phyloP scores from a whole-genome alignment of 1,284 basidiomycete genomes.

The Marasmius sp. region DNA sequence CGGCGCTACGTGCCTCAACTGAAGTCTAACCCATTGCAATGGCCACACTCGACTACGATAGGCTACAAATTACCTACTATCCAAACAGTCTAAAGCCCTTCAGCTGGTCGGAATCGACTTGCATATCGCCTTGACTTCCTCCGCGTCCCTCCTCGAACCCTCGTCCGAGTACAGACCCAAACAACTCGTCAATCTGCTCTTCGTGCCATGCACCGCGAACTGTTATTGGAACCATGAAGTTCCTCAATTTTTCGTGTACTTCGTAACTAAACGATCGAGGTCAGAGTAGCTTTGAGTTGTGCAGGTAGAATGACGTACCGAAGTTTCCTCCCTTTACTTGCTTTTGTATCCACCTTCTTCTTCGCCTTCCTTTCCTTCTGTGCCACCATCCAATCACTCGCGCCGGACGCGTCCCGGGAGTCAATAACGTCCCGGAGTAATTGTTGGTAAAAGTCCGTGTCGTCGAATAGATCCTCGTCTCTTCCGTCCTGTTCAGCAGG shows the following conservation, averaged over 20 bases:
- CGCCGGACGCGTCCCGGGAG: constrained; percentile 43
- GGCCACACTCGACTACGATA: background rate
- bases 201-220: constrained; percentile 78
- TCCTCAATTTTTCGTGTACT: constrained; percentile 90
- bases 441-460: constrained; percentile 90
- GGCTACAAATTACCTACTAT: constrained; percentile 26
- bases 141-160: constrained; percentile 45
- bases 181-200: constrained; percentile 91
- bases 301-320: constrained; percentile 45
- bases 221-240: constrained; percentile 90
- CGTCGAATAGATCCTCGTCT: constrained; percentile 70
- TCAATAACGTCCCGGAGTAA: constrained; percentile 89
- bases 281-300: background rate
- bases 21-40: background rate
- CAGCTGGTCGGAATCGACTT: constrained; percentile 10
- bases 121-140: constrained; percentile 19
- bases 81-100: constrained; percentile 59
- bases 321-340: constrained; percentile 89
- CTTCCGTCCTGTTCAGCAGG: constrained; percentile 21
- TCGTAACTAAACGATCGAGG: constrained; percentile 63
- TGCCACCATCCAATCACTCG: constrained; percentile 61
- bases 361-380: constrained; percentile 74
- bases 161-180: constrained; percentile 79
- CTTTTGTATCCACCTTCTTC: constrained; percentile 87
- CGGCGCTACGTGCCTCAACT: background rate